phyloP scores from a whole-genome alignment of 179 eudicot species.

The Heliamphora pulchella region DNA sequence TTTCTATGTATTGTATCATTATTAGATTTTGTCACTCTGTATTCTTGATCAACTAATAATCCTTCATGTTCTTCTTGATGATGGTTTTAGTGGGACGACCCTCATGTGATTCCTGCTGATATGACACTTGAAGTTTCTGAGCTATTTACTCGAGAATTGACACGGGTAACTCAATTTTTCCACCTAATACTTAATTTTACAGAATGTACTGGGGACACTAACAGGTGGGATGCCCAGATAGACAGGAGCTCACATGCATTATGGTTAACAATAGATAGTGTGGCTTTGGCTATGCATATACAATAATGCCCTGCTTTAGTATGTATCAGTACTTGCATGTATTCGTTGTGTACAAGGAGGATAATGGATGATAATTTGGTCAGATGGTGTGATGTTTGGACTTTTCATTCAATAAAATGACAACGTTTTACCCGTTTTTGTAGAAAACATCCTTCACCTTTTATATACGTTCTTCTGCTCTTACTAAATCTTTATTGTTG shows the following conservation, averaged over 20 bases:
- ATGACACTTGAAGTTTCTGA: slow-evolving; percentile 86
- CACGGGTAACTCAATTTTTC: slow-evolving; percentile 53
- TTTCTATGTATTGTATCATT: neutral
- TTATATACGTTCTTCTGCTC: neutral
- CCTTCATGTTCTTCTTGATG: slow-evolving; percentile 8
- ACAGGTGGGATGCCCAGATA: neutral
- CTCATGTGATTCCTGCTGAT: slow-evolving; percentile 61
- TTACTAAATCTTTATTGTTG: neutral
- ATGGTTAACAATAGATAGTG: neutral
- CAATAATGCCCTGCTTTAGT: neutral
- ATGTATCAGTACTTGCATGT: neutral
- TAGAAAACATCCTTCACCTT: neutral
- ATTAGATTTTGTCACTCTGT: neutral
- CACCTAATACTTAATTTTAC: neutral
- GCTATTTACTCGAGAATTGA: slow-evolving; percentile 80
- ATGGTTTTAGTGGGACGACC: slow-evolving; percentile 82
- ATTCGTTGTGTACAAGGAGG: neutral
- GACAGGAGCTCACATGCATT: neutral
- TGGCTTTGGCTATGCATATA: neutral
- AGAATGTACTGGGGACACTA: neutral
- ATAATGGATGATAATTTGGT: neutral
- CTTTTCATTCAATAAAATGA: neutral
- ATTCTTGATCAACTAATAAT: slow-evolving; percentile 1
- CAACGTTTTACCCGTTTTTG: neutral
- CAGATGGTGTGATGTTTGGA: neutral